A percentile compares a stretch with the other conserved stretches of the same genome.
phyloP scores from a whole-genome alignment of 2,329 filamentous ascomycete species.

The Trichoderma guizhouense region DNA sequence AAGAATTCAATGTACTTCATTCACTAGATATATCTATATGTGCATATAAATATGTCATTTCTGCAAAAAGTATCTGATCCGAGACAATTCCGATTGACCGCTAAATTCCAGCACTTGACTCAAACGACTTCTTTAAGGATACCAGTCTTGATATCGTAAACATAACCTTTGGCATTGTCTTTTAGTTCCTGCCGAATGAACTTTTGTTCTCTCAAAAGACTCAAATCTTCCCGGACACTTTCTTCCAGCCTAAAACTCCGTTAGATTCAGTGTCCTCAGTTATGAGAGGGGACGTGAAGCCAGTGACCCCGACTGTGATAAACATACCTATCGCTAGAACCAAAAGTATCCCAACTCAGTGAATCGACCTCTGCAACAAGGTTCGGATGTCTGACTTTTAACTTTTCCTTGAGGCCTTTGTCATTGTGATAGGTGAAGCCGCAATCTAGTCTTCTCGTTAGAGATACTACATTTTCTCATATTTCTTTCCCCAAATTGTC shows the following conservation, averaged over 20 bases:
- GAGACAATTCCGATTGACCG: not conserved
- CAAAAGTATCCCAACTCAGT: not conserved
- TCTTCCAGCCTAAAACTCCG: not conserved
- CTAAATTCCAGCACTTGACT: not conserved
- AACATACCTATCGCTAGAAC: not conserved
- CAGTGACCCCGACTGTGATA: not conserved
- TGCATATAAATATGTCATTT: too few species aligned
- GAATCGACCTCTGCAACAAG: not conserved
- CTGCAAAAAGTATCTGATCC: too few species aligned
- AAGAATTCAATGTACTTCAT: too few species aligned
- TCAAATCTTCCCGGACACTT: not conserved
- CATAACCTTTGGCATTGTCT: not conserved
- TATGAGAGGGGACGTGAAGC: not conserved
- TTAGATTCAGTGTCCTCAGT: not conserved
- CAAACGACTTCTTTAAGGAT: not conserved
- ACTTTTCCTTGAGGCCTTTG: not conserved
- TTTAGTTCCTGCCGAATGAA: not conserved
- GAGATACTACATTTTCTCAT: not conserved
- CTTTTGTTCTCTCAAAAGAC: not conserved
- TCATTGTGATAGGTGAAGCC: not conserved
- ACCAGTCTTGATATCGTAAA: not conserved
- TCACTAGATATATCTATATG: too few species aligned
- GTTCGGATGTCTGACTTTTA: not conserved
- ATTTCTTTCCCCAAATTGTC: not conserved
- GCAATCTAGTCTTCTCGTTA: not conserved